phyloP scores from a whole-genome alignment of 2,329 filamentous ascomycete genomes.

The Cordyceps cateniannulata region DNA sequence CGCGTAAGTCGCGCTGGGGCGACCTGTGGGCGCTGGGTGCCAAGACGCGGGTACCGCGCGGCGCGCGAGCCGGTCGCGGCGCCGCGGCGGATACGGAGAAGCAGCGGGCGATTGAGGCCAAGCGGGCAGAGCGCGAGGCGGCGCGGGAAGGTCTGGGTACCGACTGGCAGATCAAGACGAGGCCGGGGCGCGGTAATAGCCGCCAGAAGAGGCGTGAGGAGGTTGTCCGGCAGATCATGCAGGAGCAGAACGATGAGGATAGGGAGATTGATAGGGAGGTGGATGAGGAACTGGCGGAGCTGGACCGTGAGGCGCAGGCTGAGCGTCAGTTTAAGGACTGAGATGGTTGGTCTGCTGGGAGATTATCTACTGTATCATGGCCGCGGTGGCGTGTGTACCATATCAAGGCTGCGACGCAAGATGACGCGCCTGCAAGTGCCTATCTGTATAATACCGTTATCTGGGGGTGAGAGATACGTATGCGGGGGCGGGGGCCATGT shows the following conservation, averaged over 20 bases:
- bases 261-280: slow-evolving; percentile 23
- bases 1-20: slow-evolving; percentile 84
- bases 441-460: neutral
- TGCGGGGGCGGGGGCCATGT: neutral
- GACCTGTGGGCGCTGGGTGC: slow-evolving; percentile 94
- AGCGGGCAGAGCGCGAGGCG: slow-evolving; percentile 33
- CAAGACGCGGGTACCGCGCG: slow-evolving; percentile 67
- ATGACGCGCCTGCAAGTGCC: neutral
- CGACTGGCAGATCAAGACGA: slow-evolving; percentile 20
- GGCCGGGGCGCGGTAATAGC: slow-evolving; percentile 35
- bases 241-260: slow-evolving; percentile 28
- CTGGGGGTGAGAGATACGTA: neutral
- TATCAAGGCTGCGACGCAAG: neutral
- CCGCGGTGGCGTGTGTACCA: neutral
- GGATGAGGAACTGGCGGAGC: slow-evolving; percentile 21
- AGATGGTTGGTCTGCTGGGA: neutral
- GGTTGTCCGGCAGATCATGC: slow-evolving; percentile 33
- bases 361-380: neutral
- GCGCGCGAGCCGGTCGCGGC: slow-evolving; percentile 53
- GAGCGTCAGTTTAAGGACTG: slow-evolving; percentile 8
- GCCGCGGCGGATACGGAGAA: slow-evolving; percentile 41
- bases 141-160: slow-evolving; percentile 26
- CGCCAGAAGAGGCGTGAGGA: slow-evolving; percentile 30
- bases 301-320: slow-evolving; percentile 5
- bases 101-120: slow-evolving; percentile 35